These are phyloP conservation scores for Pythium biforme DNA, from an alignment of 352 stramenopile genomes.

Conservation along the genomic window DNA sequence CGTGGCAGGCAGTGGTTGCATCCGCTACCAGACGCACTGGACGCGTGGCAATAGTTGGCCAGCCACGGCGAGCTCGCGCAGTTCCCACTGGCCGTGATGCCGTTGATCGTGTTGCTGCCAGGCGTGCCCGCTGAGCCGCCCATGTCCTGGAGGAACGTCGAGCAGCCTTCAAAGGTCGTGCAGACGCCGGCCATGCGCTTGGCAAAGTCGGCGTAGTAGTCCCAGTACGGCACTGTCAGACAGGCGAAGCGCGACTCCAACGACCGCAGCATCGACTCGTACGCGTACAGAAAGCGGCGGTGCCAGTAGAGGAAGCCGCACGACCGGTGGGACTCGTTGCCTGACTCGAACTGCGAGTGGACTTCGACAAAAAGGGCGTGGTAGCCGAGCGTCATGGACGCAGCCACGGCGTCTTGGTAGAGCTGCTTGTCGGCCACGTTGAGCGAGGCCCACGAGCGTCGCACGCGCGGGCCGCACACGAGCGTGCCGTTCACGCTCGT, in stretches of 20 bases:
- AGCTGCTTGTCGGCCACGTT: conserved; percentile 50
- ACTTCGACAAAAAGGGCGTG: conserved; percentile 62
- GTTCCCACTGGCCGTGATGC: conserved; percentile 21
- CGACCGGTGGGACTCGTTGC: conserved; percentile 42
- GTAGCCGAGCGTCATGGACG: conserved; percentile 47
- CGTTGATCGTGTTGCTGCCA: conserved; percentile 26
- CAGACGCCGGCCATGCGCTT: conserved; percentile 37
- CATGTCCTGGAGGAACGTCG: conserved; percentile 59
- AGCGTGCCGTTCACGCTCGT: conserved; percentile 17
- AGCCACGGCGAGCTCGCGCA: conserved; percentile 24
- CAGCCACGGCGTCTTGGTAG: conserved; percentile 58
- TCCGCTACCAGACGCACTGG: conserved; percentile 24
- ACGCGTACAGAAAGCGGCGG: conserved; percentile 62
- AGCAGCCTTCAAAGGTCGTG: conserved; percentile 50
- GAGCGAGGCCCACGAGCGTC: conserved; percentile 46
- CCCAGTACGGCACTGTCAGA: conserved; percentile 77
- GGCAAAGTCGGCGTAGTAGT: conserved; percentile 72
- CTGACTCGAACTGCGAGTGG: conserved; percentile 38
- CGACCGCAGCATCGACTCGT: conserved; percentile 76
- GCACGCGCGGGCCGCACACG: conserved; percentile 44
- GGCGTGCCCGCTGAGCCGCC: conserved; percentile 38
- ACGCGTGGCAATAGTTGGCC: conserved; percentile 56
- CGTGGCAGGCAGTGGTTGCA: conserved; percentile 63
- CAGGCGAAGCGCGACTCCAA: conserved; percentile 57
- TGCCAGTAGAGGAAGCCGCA: conserved; percentile 72